Base-by-base conservation (phyloP, 2,329 filamentous ascomycete species). In the Acrocalymma vagum region DNA sequence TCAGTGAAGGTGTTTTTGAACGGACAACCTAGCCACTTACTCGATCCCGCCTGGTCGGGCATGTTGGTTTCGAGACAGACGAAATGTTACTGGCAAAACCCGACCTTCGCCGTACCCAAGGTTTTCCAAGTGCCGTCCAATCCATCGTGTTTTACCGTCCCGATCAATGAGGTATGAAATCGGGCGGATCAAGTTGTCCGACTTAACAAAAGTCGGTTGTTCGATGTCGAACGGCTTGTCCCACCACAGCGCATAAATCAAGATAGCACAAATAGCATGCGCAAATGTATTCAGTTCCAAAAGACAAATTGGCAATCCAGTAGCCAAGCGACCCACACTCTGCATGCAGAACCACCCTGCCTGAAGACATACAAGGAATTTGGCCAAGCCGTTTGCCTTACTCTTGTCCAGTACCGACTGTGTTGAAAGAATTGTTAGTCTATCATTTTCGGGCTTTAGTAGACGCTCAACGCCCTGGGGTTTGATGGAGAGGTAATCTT, bases 281-380 rank as follows among this genome's bases (percentile, higher is more conserved):
- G 88, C 81, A 25, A 87, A 69, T 11, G 84, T 72, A 45, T 86
- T 81, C 5, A 83, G 62, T 36, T 85, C 79, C 33, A 88, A 73
- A 4, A 92, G 63, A 13, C 80, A 77, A 5, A 65, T 48, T 3
- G 60, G 49, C 6, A 62, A 25, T 5, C 43, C 22, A n/a, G 16
- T 15, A 9, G 31, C 32, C 9, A 55, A 31, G 8, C 61, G 42
- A 18, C 21, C 40, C 9, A 60, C 38, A 21, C 54, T 36, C 37
- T 67, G 60, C 4, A 57, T 30, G 13, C 57, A 47, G 35, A 69
- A 53, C 58, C 60, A 69, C 53, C 27, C 27, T 4, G 52, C 60
- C 42, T 65, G 57, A 0, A 61, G 6, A 27, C 50, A 58, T 5
- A 53, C 51, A 9, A 62, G 27, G 5, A 43, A 33, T 34, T 63